A percentile compares a stretch with the other conserved stretches of the same genome.
phyloP scores from a whole-genome alignment of 176 grass and related monocot genomes.

The Hordeum marinum region DNA sequence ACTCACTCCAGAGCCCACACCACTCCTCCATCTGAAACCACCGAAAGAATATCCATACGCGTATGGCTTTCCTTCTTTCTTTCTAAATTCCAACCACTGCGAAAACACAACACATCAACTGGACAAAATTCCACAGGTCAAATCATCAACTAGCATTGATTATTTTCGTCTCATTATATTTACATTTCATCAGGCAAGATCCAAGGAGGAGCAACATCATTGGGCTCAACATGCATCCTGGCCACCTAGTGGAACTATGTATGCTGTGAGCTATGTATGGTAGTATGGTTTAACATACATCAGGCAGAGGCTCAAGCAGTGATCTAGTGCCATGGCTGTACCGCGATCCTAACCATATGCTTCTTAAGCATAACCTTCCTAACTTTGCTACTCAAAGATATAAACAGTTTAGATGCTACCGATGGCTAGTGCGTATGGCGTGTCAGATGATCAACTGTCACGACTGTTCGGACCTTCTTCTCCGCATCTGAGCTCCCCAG shows the following conservation, averaged over 20 bases:
- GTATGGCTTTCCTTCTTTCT: not conserved
- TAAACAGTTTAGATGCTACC: not conserved
- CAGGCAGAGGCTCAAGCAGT: not conserved
- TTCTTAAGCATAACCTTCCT: not conserved
- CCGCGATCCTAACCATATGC: not conserved
- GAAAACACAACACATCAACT: not conserved
- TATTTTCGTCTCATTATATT: conserved; percentile 15
- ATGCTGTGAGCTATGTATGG: no score
- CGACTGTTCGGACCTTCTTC: conserved; percentile 35
- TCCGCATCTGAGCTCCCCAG: conserved; percentile 75
- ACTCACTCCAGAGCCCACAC: not conserved
- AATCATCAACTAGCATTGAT: not conserved
- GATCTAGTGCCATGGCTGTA: not conserved
- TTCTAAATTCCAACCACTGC: not conserved
- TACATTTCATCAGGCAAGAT: conserved; percentile 20
- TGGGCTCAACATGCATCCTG: not conserved
- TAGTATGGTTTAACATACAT: no score
- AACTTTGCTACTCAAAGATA: not conserved
- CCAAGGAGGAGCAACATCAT: not conserved
- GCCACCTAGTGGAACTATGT: not conserved
- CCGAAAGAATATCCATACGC: not conserved
- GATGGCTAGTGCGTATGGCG: not conserved
- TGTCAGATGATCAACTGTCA: not conserved
- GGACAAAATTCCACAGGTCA: not conserved
- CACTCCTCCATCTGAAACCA: not conserved